Conservation (phyloP, 2,329 filamentous ascomycete genomes). For the Ceratocystis alfenasii region DNA sequence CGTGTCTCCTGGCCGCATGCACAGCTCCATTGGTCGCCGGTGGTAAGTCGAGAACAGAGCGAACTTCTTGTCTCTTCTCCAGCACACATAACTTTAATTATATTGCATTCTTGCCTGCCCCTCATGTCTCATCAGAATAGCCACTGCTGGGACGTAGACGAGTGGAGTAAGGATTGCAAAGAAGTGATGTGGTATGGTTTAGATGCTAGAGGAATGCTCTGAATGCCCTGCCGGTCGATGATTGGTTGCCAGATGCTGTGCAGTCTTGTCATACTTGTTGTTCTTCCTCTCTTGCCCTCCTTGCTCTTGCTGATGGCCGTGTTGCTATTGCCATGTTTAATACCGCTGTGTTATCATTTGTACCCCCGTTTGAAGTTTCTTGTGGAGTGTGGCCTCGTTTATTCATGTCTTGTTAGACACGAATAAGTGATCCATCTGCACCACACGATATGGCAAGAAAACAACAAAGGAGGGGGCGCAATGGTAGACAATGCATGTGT, state of each 20-base stretch:
- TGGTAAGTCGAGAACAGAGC: slow-evolving; percentile 36
- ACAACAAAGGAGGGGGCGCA: not conserved
- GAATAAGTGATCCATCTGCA: not conserved
- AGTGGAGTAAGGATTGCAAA: not conserved
- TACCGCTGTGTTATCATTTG: too few species aligned
- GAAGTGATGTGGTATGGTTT: not conserved
- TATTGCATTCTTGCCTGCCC: not conserved
- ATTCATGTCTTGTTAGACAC: slow-evolving; percentile 8
- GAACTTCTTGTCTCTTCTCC: not conserved
- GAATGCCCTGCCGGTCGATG: not conserved
- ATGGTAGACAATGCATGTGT: not conserved
- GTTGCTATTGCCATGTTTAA: not conserved
- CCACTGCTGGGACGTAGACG: slow-evolving; percentile 3
- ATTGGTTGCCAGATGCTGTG: not conserved
- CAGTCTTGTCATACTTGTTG: slow-evolving; percentile 3
- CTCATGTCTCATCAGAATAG: slow-evolving; percentile 2
- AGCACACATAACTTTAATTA: not conserved
- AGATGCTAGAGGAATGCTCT: not conserved
- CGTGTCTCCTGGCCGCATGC: slow-evolving; percentile 51
- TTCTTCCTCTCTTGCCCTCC: not conserved
- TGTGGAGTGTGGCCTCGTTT: slow-evolving; percentile 6
- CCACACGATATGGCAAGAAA: not conserved
- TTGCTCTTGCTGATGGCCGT: not conserved
- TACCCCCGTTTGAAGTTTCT: not conserved
- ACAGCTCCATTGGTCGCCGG: slow-evolving; percentile 39